These are phyloP conservation scores for Wallemia mellicola DNA, from an alignment of 1,284 basidiomycete genomes.

Conservation along the genomic window DNA sequence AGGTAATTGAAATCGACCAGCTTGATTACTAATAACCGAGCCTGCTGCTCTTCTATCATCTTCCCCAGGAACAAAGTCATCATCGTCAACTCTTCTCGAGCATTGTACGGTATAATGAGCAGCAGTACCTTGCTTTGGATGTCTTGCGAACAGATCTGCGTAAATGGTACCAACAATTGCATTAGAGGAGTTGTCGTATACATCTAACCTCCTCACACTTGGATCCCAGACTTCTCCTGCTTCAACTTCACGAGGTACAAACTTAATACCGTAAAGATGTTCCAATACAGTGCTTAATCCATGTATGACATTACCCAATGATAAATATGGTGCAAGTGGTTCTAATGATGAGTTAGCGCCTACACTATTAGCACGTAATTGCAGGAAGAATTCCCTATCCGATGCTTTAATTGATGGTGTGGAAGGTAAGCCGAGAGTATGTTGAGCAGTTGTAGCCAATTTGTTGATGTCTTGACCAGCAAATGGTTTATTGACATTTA, in stretches of 20 bases:
- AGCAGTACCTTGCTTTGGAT: constrained; percentile 63
- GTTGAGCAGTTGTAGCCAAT: constrained; percentile 16
- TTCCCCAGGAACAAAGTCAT: constrained; percentile 25
- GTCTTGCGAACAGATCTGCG: constrained; percentile 59
- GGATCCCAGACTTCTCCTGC: constrained; percentile 67
- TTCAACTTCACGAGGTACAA: constrained; percentile 29
- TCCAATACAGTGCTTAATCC: constrained; percentile 57
- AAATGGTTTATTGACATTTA: constrained; percentile 40
- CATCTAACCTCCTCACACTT: constrained; percentile 69
- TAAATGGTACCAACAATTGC: constrained; percentile 79
- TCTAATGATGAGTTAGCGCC: constrained; percentile 30
- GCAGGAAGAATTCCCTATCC: constrained; percentile 61
- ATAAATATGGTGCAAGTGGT: constrained; percentile 32
- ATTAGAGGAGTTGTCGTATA: constrained; percentile 51
- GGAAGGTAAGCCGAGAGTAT: constrained; percentile 14
- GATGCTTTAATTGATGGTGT: constrained; percentile 50
- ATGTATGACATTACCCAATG: constrained; percentile 58
- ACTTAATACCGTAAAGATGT: constrained; percentile 56
- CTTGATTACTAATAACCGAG: constrained; percentile 19
- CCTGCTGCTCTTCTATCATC: constrained; percentile 6
- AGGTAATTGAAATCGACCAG: constrained; percentile 56
- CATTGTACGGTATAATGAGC: constrained; percentile 95
- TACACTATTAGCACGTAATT: constrained; percentile 8
- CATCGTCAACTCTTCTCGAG: constrained; percentile 65
- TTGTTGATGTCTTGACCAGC: constrained; percentile 39